Evolutionary conservation across 2,329 filamentous ascomycete genomes (phyloP).

Genomic region (Sphaerostilbella broomeana): DNA sequence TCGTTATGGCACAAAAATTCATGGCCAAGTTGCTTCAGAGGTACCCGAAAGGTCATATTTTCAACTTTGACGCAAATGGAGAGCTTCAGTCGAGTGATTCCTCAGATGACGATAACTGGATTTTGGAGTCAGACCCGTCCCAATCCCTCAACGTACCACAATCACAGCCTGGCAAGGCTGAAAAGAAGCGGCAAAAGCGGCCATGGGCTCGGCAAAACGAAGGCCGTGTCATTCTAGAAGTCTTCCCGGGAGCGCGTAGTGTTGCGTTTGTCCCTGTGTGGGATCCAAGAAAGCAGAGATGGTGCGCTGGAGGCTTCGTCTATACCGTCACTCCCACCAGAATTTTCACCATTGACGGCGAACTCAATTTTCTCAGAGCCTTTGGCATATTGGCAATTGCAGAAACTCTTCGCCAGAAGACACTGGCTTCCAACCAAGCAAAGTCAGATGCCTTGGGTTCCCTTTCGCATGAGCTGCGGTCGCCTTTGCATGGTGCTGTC

Average conservation of each 20-base stretch:
- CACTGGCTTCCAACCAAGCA: constrained; percentile 35
- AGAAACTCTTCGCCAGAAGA: constrained; percentile 43
- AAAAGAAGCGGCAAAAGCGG: constrained; percentile 4
- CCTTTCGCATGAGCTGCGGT: constrained; percentile 55
- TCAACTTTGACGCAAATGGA: constrained; percentile 37
- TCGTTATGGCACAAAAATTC: constrained; percentile 32
- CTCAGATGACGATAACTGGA: constrained; percentile 19
- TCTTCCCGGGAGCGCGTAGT: constrained; percentile 39
- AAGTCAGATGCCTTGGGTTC: constrained; percentile 55
- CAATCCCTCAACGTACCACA: neutral
- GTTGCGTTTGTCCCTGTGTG: constrained; percentile 44
- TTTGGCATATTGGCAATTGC: constrained; percentile 52
- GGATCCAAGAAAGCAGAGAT: constrained; percentile 39
- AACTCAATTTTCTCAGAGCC: constrained; percentile 44
- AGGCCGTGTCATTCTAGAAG: constrained; percentile 23
- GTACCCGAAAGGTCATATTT: constrained; percentile 41
- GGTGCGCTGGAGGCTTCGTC: constrained; percentile 44
- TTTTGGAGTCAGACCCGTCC: constrained; percentile 2
- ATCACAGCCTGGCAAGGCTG: neutral
- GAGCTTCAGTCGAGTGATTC: constrained; percentile 27
- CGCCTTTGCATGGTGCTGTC: constrained; percentile 54
- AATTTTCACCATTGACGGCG: constrained; percentile 38
- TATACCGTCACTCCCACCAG: constrained; percentile 40
- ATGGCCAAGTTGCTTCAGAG: constrained; percentile 36
- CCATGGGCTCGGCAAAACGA: constrained; percentile 16